A percentile compares a stretch with the other conserved stretches of the same genome.
These are phyloP conservation scores for Nemania abortiva DNA, from an alignment of 2,329 filamentous ascomycete species.

Conservation along the genomic window DNA sequence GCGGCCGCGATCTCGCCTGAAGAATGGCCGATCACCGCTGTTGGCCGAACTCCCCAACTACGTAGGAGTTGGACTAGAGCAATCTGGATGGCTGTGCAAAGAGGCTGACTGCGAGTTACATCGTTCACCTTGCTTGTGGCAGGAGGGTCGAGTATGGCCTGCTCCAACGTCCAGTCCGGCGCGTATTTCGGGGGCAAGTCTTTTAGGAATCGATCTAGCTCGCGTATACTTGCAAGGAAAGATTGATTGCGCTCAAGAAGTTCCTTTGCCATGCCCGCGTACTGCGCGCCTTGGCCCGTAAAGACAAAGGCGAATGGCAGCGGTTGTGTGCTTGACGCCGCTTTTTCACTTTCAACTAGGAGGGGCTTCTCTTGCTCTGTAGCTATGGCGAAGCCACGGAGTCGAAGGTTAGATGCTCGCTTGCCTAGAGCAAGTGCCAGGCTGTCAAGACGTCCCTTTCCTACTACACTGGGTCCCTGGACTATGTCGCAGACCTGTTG, in stretches of 20 bases:
- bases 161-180: slow-evolving; percentile 35
- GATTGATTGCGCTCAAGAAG: slow-evolving; percentile 37
- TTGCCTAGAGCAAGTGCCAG: background rate
- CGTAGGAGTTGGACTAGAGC: slow-evolving; percentile 38
- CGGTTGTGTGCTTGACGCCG: background rate
- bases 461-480: background rate
- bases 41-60: slow-evolving; percentile 32
- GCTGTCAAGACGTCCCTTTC: background rate
- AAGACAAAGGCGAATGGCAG: slow-evolving; percentile 39
- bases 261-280: slow-evolving; percentile 50
- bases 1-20: slow-evolving; percentile 58
- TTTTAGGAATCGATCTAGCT: slow-evolving; percentile 30
- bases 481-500: background rate
- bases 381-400: background rate
- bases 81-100: slow-evolving; percentile 45
- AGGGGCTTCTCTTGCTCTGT: background rate
- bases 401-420: background rate
- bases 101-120: slow-evolving; percentile 29
- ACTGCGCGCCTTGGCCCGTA: slow-evolving; percentile 52
- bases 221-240: slow-evolving; percentile 40
- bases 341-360: background rate
- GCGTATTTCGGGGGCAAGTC: background rate
- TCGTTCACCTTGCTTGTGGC: slow-evolving; percentile 20
- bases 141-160: slow-evolving; percentile 16
- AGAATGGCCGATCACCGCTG: slow-evolving; percentile 46